phyloP scores from a whole-genome alignment of 2,329 filamentous ascomycete species.

The Canariomyces notabilis region DNA sequence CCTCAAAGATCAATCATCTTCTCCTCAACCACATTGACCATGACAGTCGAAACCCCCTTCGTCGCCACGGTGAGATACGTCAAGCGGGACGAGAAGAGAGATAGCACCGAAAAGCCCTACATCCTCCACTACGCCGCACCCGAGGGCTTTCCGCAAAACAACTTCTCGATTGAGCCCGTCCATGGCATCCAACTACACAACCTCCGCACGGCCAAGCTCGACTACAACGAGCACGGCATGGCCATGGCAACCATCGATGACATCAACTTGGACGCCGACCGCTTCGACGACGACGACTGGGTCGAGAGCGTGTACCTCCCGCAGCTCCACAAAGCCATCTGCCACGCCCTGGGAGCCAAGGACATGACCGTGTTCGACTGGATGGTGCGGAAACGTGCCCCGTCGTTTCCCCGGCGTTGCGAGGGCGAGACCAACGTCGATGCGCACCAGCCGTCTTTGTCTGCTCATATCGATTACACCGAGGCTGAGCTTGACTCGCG shows the following conservation, averaged over 20 bases:
- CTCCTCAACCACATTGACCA: slow-evolving; percentile 1
- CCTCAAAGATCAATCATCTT: background rate
- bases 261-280: background rate
- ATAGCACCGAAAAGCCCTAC: slow-evolving; percentile 18
- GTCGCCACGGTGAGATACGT: slow-evolving; percentile 15
- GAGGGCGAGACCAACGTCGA: slow-evolving; percentile 9
- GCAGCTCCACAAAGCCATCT: slow-evolving; percentile 12
- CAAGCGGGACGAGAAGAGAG: slow-evolving; percentile 6
- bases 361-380: slow-evolving; percentile 18
- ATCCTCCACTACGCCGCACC: slow-evolving; percentile 20
- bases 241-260: slow-evolving; percentile 8
- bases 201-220: slow-evolving; percentile 13
- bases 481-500: slow-evolving; percentile 9
- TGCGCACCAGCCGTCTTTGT: slow-evolving; percentile 13
- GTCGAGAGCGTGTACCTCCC: slow-evolving; percentile 17
- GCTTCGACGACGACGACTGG: slow-evolving; percentile 19
- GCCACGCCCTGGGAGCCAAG: slow-evolving; percentile 13
- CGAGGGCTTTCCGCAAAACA: slow-evolving; percentile 16
- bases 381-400: slow-evolving; percentile 14
- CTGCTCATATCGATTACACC: slow-evolving; percentile 16
- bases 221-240: slow-evolving; percentile 15
- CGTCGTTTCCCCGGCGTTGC: slow-evolving; percentile 12
- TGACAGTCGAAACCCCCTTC: slow-evolving; percentile 1
- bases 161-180: slow-evolving; percentile 17
- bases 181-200: slow-evolving; percentile 15